These are phyloP conservation scores for Phytophthora hibernalis DNA, from an alignment of 352 stramenopile species.

Conservation along the genomic window DNA sequence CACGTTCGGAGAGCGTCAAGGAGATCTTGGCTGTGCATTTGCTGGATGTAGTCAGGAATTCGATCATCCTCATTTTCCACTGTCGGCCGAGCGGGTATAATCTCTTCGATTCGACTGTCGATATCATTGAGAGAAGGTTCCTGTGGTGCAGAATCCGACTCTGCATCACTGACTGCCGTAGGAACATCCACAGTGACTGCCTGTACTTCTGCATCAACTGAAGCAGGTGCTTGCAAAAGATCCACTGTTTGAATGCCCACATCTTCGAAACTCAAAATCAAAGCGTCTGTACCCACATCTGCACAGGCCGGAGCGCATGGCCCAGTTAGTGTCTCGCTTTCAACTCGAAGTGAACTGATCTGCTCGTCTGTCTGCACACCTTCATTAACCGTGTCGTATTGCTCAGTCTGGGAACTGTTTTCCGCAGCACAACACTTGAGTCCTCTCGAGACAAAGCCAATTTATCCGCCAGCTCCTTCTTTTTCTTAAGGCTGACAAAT, in stretches of 20 bases:
- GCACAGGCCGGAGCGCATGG: constrained; percentile 6
- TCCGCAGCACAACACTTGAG: constrained; percentile 8
- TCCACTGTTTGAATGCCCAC: constrained; percentile 28
- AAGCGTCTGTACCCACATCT: constrained; percentile 29
- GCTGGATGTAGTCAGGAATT: constrained; percentile 38
- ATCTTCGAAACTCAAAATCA: constrained; percentile 22
- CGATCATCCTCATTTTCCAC: constrained; percentile 4
- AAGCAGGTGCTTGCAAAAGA: constrained; percentile 4
- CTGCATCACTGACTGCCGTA: not conserved
- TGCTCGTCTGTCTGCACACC: constrained; percentile 30
- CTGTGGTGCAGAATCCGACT: not conserved
- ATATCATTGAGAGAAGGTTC: constrained; percentile 4
- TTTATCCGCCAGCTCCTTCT: constrained; percentile 47
- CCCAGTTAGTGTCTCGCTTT: constrained; percentile 2
- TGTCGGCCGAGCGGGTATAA: not conserved
- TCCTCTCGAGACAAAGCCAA: constrained; percentile 34
- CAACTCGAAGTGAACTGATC: not conserved
- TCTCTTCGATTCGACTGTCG: constrained; percentile 1
- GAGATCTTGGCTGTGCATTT: constrained; percentile 37
- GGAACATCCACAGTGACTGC: not conserved
- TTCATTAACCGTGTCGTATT: not conserved
- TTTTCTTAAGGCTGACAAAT: constrained; percentile 51
- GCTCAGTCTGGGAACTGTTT: constrained; percentile 26
- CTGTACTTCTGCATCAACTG: constrained; percentile 19
- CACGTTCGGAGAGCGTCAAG: constrained; percentile 36